phyloP scores from a whole-genome alignment of 1,284 basidiomycete species.

The Irpex rosettiformis region DNA sequence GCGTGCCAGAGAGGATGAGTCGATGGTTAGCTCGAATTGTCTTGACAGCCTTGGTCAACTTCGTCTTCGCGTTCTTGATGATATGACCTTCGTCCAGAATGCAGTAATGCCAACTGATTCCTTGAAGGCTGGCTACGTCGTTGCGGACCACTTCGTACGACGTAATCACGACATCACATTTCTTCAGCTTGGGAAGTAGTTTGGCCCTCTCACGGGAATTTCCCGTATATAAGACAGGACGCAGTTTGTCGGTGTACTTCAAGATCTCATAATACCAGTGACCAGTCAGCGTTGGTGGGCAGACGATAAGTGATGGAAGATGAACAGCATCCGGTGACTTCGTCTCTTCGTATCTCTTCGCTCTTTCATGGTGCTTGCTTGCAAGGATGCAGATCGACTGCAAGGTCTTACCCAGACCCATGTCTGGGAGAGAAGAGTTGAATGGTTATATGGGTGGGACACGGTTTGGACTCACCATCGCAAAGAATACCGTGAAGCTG shows the following conservation, averaged over 20 bases:
- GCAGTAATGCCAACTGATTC: slow-evolving; percentile 91
- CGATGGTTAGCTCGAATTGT: slow-evolving; percentile 88
- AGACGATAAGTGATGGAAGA: slow-evolving; percentile 93
- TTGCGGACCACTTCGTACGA: slow-evolving; percentile 98
- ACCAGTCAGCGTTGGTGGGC: slow-evolving; percentile 95
- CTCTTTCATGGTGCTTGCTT: slow-evolving; percentile 90
- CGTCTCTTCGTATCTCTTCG: slow-evolving; percentile 65
- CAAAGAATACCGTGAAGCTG: slow-evolving; percentile 98
- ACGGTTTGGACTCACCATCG: slow-evolving; percentile 64
- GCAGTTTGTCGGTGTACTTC: slow-evolving; percentile 88
- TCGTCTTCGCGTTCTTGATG: slow-evolving; percentile 98
- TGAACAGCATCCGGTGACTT: slow-evolving; percentile 78
- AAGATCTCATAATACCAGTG: slow-evolving; percentile 99
- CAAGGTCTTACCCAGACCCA: slow-evolving; percentile 98
- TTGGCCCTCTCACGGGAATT: slow-evolving; percentile 82
- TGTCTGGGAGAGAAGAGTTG: slow-evolving; percentile 52
- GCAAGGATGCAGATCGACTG: slow-evolving; percentile 98
- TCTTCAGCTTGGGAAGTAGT: slow-evolving; percentile 62
- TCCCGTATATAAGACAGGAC: slow-evolving; percentile 88
- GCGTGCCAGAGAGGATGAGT: slow-evolving; percentile 93
- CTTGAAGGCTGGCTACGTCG: slow-evolving; percentile 79
- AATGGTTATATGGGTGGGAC: not conserved
- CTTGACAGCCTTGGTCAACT: slow-evolving; percentile 96
- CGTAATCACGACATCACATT: slow-evolving; percentile 89
- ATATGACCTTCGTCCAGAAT: slow-evolving; percentile 98